Conservation (phyloP, 306 rosid species). For the Vachellia collinsii region DNA sequence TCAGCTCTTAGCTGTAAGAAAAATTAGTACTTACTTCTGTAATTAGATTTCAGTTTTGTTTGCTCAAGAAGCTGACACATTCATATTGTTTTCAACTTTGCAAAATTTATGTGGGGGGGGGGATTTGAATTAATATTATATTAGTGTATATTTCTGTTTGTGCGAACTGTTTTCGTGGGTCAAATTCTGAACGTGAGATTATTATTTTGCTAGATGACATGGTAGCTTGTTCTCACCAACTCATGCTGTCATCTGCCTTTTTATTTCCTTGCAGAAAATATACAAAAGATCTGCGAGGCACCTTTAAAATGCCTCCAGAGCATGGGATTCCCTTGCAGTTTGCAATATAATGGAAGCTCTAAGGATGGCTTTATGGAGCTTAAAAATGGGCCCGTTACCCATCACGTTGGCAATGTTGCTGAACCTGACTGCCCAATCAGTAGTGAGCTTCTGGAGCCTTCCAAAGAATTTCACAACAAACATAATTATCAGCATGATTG, state of each 20-base stretch:
- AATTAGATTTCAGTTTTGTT: not conserved
- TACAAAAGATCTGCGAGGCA: slow-evolving; percentile 80
- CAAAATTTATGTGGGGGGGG: slow-evolving; percentile 12
- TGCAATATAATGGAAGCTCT: slow-evolving; percentile 61
- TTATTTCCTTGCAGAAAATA: slow-evolving; percentile 61
- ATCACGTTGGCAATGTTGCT: slow-evolving; percentile 57
- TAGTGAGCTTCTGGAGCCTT: slow-evolving; percentile 64
- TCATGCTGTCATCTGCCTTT: not conserved
- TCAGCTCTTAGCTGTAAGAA: not conserved
- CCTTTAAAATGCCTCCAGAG: slow-evolving; percentile 83
- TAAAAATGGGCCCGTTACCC: slow-evolving; percentile 53
- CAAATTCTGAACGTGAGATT: not conserved
- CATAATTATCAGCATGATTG: slow-evolving; percentile 64
- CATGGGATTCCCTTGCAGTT: slow-evolving; percentile 65
- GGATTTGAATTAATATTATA: not conserved
- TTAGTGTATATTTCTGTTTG: not conserved
- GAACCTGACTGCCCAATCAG: slow-evolving; percentile 53
- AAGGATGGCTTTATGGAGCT: slow-evolving; percentile 52
- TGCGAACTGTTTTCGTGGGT: not conserved
- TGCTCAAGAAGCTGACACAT: slow-evolving; percentile 8
- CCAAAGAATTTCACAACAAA: slow-evolving; percentile 62
- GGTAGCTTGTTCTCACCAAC: slow-evolving; percentile 21
- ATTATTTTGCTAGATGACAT: slow-evolving; percentile 15
- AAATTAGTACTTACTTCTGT: not conserved
- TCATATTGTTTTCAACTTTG: slow-evolving; percentile 3